Evolutionary conservation across 441 rosid species (phyloP), one percentile per base, ranked within the genome.

Genomic region (Corymbia citriodora): DNA sequence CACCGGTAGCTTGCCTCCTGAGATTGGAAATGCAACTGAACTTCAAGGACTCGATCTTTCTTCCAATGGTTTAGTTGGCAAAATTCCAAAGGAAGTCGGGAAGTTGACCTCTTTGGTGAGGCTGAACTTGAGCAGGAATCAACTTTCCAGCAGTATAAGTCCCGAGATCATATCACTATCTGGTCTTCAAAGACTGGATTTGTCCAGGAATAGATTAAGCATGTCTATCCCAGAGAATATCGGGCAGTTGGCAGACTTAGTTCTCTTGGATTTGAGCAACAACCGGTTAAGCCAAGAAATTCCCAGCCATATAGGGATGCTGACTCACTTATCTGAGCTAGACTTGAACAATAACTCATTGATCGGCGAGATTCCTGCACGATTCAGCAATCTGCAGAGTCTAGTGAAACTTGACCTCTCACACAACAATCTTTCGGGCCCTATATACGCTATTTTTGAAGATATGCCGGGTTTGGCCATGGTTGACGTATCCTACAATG

Each of bases 361-460:
- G 8, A 65, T 13, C 2, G 36, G 72, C 1, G 6, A 65, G 18
- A 65, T 65, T 3, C 72, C 19, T 29, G 72, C 2, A 6, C 72
- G n/a, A 65, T 65, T 65, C 19, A 29, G 19, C 36, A 65, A 1
- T n/a, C 72, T 65, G 36, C 72, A 65, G n/a, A 65, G 72, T n/a
- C 72, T 65, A 65, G 72, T 29, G 72, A 65, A 65, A 65, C 72
- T 65, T 65, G 72, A 65, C 72, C 36, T 65, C n/a, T 65, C 72
- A 65, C 72, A 15, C 72, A 65, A 65, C n/a, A 65, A 65, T 65
- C 72, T 65, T 7, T 65, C 36, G 16, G 36, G 72, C 72, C 19
- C 8, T 7, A 65, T 65, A 65, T 2, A 65, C 10, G 9, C 31
- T 1, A 65, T 15, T 65, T 65, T 65, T 0, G 1, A 65, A 36